Base-by-base conservation (phyloP, 2,329 filamentous ascomycete species). In the Clonostachys chloroleuca region DNA sequence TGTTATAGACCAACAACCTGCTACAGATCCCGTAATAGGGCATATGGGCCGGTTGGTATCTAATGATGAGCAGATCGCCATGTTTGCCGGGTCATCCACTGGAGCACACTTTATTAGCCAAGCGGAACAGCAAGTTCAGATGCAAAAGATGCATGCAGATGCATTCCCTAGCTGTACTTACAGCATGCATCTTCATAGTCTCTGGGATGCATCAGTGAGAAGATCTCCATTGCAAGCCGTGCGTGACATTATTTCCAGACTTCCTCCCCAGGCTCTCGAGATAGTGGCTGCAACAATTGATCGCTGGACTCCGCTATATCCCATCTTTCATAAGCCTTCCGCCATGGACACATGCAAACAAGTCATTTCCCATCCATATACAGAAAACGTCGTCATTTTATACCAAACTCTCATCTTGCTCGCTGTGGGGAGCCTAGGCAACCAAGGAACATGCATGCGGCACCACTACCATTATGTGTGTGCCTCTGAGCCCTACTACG, bases 61-160 rank as follows among this genome's bases (percentile, higher is more conserved):
- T 6, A 51, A 58, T 36, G 56, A 57, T 36, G 42, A 49, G 10
- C 48, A 51, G 16, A 45, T 54, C 4, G 54, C 51, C 34, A 58
- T 57, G 54, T 59, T 59, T 43, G 53, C 49, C 1, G 57, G 56
- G 2, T 59, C 57, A 3, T 55, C 57, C 3, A 59, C 56, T 2
- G 57, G 56, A 4, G 57, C 59, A 6, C 57, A 59, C 36, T 59
- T 59, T 40, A 57, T 58, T 17, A 54, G 51, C 34, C 57, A 59
- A 40, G 54, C 54, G 2, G 56, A 59, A 40, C 56, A 59, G 33
- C 55, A 56, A 18, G 34, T 59, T 10, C 54, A 59, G 14, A 51
- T 57, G 43, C 51, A 52, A 12, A 44, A 49, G 5, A 53, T 58
- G 43, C 51, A 58, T 30, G 55, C 46, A 2, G 56, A 58, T 2